Evolutionary conservation across 2,329 filamentous ascomycete species (phyloP).

Genomic region (Diaporthe eres): DNA sequence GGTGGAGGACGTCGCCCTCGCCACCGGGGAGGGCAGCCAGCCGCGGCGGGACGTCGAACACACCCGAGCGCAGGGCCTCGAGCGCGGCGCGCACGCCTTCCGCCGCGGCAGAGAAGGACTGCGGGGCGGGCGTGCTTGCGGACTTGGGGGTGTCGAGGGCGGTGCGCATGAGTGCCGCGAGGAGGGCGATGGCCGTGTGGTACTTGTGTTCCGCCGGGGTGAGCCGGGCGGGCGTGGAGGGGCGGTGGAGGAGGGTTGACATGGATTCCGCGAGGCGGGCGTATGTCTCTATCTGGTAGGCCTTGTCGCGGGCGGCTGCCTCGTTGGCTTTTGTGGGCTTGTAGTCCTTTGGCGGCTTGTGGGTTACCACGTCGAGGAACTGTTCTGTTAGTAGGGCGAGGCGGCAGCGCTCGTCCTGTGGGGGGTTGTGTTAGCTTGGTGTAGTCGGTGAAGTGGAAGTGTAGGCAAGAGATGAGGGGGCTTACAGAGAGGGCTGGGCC

Average conservation of each 20-base stretch:
- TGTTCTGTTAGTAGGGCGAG: slow-evolving; percentile 64
- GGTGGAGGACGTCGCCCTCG: slow-evolving; percentile 45
- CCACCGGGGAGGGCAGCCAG: slow-evolving; percentile 7
- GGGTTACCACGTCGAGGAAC: slow-evolving; percentile 64
- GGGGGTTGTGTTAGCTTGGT: not conserved
- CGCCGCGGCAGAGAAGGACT: slow-evolving; percentile 43
- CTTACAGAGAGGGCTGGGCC: slow-evolving; percentile 67
- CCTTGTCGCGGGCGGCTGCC: slow-evolving; percentile 57
- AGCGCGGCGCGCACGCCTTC: slow-evolving; percentile 26
- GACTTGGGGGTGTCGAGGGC: slow-evolving; percentile 43
- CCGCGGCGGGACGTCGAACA: slow-evolving; percentile 19
- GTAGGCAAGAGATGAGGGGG: no score
- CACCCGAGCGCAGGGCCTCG: slow-evolving; percentile 5
- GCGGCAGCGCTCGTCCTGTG: slow-evolving; percentile 65
- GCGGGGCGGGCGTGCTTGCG: slow-evolving; percentile 11
- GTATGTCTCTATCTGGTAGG: slow-evolving; percentile 60
- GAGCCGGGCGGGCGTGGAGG: slow-evolving; percentile 48
- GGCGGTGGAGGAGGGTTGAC: slow-evolving; percentile 53
- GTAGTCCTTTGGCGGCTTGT: slow-evolving; percentile 64
- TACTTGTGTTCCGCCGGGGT: slow-evolving; percentile 60
- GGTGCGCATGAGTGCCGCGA: slow-evolving; percentile 50
- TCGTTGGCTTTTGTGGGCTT: slow-evolving; percentile 60
- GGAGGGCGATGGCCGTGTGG: slow-evolving; percentile 59
- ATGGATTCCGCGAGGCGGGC: slow-evolving; percentile 59
- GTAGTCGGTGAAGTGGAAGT: no score